Conservation (phyloP, 2,329 filamentous ascomycete species). For the Cordyceps farinosa region DNA sequence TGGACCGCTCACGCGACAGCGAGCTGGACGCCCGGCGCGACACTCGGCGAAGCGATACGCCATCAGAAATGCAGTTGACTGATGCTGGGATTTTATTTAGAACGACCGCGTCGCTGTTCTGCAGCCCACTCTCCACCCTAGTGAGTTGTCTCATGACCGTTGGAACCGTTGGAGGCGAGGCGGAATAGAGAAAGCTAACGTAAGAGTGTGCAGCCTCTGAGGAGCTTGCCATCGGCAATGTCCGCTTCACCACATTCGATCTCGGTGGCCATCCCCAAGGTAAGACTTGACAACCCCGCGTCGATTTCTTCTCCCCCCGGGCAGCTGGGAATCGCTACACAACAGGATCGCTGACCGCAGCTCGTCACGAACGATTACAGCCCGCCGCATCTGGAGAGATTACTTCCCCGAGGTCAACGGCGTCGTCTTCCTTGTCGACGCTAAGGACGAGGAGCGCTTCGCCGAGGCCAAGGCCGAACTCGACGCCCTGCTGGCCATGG, state of each 20-base stretch:
- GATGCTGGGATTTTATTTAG: conserved; percentile 40
- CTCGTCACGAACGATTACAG: conserved; percentile 38
- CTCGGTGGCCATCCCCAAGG: conserved; percentile 91
- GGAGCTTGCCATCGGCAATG: conserved; percentile 88
- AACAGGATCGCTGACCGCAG: conserved; percentile 3
- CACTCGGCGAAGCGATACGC: background rate
- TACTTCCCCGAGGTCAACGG: conserved; percentile 96
- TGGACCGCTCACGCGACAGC: background rate
- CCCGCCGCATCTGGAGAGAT: conserved; percentile 91
- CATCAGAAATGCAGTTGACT: conserved; percentile 22
- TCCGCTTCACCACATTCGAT: conserved; percentile 93
- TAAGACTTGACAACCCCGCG: conserved; percentile 34
- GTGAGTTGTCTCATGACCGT: conserved; percentile 48
- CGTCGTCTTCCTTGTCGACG: conserved; percentile 96
- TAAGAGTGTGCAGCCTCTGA: conserved; percentile 62
- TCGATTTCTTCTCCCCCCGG: background rate
- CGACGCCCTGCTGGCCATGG: conserved; percentile 92
- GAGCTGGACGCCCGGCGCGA: background rate
- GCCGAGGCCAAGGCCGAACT: conserved; percentile 94
- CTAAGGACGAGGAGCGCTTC: conserved; percentile 95
- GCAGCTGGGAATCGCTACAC: background rate
- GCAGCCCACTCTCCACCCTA: conserved; percentile 87
- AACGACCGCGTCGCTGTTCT: conserved; percentile 91
- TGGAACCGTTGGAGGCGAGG: background rate
- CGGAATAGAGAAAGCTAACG: background rate